phyloP scores from a whole-genome alignment of 2,329 filamentous ascomycete genomes.

The Rutstroemia sp. region DNA sequence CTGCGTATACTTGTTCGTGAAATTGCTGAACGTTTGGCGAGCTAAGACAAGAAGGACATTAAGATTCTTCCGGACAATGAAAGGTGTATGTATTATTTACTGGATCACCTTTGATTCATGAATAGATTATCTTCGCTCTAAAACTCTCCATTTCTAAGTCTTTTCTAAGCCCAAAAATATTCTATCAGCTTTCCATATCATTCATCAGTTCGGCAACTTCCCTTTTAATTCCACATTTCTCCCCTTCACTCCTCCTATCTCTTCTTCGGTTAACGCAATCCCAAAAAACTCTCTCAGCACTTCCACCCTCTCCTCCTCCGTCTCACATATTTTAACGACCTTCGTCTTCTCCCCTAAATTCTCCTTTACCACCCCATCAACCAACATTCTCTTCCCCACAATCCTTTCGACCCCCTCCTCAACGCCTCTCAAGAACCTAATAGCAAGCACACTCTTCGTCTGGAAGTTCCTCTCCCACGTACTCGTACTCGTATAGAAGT shows the following conservation, averaged over 20 bases:
- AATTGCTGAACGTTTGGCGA: slow-evolving; percentile 3
- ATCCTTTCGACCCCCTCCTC: slow-evolving; percentile 31
- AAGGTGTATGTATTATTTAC: too few species aligned
- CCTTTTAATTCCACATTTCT: slow-evolving; percentile 24
- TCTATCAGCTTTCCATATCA: background rate
- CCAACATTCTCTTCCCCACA: slow-evolving; percentile 46
- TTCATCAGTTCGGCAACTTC: background rate
- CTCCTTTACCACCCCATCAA: slow-evolving; percentile 44
- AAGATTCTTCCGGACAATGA: too few species aligned
- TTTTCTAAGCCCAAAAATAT: background rate
- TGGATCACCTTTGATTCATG: background rate
- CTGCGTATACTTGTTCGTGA: slow-evolving; percentile 29
- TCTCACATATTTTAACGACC: slow-evolving; percentile 39
- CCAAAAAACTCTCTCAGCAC: slow-evolving; percentile 43
- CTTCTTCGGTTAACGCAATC: slow-evolving; percentile 42
- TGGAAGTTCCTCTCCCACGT: slow-evolving; percentile 52
- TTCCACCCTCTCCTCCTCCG: slow-evolving; percentile 45
- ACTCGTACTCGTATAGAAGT: slow-evolving; percentile 48
- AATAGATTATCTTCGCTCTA: too few species aligned
- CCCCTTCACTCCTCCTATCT: slow-evolving; percentile 43
- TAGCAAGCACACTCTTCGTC: slow-evolving; percentile 44
- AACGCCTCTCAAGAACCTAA: slow-evolving; percentile 45
- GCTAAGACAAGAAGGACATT: background rate
- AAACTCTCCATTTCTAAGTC: background rate
- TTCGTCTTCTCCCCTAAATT: slow-evolving; percentile 43